phyloP scores from a whole-genome alignment of 345 rosid species.

The Crucihimalaya himalaica region DNA sequence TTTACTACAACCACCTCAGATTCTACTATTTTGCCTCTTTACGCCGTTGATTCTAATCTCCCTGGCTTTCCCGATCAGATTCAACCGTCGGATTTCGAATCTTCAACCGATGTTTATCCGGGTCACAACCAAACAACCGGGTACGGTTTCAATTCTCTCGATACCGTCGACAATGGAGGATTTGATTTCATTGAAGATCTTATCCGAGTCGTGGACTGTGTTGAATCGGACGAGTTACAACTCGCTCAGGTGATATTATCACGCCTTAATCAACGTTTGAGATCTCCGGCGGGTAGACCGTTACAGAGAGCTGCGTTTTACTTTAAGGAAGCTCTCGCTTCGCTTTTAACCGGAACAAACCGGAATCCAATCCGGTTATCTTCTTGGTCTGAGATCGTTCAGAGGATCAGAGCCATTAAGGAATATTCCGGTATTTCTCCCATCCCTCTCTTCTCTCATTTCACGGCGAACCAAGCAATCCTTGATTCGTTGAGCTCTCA shows the following conservation, averaged over 20 bases:
- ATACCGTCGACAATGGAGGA: conserved; percentile 35
- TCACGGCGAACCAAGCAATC: conserved; percentile 85
- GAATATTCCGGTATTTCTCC: conserved; percentile 79
- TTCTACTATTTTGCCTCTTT: conserved; percentile 25
- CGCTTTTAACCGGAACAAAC: conserved; percentile 54
- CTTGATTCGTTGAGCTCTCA: conserved; percentile 64
- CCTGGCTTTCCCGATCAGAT: conserved; percentile 42
- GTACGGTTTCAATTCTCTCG: conserved; percentile 35
- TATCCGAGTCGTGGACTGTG: conserved; percentile 72
- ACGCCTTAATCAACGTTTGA: conserved; percentile 68
- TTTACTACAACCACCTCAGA: neutral
- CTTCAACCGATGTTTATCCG: conserved; percentile 48
- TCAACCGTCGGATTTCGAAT: conserved; percentile 49
- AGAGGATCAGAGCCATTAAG: conserved; percentile 68
- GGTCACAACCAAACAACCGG: conserved; percentile 37
- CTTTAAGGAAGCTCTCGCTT: conserved; percentile 83
- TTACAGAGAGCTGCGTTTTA: conserved; percentile 83
- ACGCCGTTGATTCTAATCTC: conserved; percentile 38
- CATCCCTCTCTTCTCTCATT: conserved; percentile 85
- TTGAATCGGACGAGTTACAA: conserved; percentile 77
- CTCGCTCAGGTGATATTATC: conserved; percentile 76
- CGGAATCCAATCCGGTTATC: conserved; percentile 47
- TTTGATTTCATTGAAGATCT: conserved; percentile 77
- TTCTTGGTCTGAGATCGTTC: conserved; percentile 72
- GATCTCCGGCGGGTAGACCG: conserved; percentile 70